Conservation (phyloP, 2,329 filamentous ascomycete genomes). For the Fusarium vanettenii region DNA sequence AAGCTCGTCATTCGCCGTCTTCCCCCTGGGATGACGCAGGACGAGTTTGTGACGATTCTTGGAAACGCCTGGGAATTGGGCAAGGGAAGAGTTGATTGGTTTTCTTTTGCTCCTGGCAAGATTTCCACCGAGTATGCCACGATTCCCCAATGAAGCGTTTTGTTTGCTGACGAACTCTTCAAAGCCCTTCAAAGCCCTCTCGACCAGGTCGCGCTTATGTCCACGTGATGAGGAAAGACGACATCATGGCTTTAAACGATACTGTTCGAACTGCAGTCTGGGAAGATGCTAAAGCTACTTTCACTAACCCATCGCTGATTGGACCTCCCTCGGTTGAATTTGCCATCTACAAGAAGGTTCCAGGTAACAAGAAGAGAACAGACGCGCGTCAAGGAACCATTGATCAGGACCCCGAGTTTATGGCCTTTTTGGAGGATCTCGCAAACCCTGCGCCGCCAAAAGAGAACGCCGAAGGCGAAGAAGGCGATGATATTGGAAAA, state of each 20-base stretch:
- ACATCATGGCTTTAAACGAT: constrained; percentile 76
- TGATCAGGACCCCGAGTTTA: constrained; percentile 95
- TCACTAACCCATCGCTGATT: constrained; percentile 76
- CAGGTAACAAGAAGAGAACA: constrained; percentile 77
- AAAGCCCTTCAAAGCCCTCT: constrained; percentile 85
- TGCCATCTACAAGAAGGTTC: constrained; percentile 85
- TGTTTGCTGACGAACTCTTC: constrained; percentile 21
- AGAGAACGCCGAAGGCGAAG: constrained; percentile 56
- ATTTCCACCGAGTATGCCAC: constrained; percentile 81
- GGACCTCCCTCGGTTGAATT: constrained; percentile 85
- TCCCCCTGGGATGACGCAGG: constrained; percentile 84
- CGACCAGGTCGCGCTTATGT: constrained; percentile 84
- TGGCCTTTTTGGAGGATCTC: constrained; percentile 88
- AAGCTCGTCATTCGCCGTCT: constrained; percentile 89
- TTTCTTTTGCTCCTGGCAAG: constrained; percentile 74
- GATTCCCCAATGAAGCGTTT: background rate
- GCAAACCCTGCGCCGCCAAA: constrained; percentile 73
- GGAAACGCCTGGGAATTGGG: constrained; percentile 85
- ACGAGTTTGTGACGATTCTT: constrained; percentile 78
- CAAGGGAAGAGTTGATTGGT: constrained; percentile 88
- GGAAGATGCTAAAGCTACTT: constrained; percentile 84
- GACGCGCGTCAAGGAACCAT: constrained; percentile 94
- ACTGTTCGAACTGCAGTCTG: constrained; percentile 76
- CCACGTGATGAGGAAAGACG: constrained; percentile 78
- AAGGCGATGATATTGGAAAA: constrained; percentile 56